Evolutionary conservation across 148 eudicot species (phyloP).

Genomic region (Mesembryanthemum crystallinum): DNA sequence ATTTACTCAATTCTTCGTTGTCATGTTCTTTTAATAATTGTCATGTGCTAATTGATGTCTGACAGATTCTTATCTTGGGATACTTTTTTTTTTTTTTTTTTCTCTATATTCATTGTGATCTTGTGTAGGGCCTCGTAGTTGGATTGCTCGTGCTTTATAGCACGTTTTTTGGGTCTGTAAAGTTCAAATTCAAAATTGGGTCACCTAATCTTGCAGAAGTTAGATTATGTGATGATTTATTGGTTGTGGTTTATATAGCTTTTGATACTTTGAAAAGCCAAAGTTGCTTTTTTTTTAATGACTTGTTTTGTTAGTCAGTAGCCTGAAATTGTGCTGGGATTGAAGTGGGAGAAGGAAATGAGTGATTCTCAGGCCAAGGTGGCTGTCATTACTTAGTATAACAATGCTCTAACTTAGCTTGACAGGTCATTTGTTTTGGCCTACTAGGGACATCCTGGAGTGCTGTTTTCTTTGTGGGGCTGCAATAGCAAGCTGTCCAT

Average conservation of each 20-base stretch:
- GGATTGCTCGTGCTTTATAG: slow-evolving; percentile 6
- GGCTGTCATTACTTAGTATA: neutral
- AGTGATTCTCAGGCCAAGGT: neutral
- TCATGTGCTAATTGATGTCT: neutral
- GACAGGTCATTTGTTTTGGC: neutral
- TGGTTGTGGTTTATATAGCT: slow-evolving; percentile 12
- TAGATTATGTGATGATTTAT: neutral
- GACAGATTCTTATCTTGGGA: neutral
- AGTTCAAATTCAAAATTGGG: neutral
- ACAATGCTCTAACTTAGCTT: slow-evolving; percentile 1
- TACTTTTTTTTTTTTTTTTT: neutral
- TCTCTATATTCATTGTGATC: slow-evolving; percentile 16
- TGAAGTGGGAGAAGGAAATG: neutral
- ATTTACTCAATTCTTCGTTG: neutral
- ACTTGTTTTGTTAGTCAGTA: neutral
- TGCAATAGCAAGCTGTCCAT: slow-evolving; percentile 11
- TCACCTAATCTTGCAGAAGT: neutral
- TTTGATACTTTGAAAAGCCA: slow-evolving; percentile 12
- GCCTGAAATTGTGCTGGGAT: neutral
- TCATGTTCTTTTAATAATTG: neutral
- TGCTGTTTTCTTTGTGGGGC: slow-evolving; percentile 20
- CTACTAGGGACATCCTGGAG: neutral
- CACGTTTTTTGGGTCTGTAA: too few species aligned
- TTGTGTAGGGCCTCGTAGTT: slow-evolving; percentile 28
- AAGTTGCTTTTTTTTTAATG: slow-evolving; percentile 1